Evolutionary conservation across 495 filamentous ascomycete species (phyloP).

Genomic region (Copromyces sp.): DNA sequence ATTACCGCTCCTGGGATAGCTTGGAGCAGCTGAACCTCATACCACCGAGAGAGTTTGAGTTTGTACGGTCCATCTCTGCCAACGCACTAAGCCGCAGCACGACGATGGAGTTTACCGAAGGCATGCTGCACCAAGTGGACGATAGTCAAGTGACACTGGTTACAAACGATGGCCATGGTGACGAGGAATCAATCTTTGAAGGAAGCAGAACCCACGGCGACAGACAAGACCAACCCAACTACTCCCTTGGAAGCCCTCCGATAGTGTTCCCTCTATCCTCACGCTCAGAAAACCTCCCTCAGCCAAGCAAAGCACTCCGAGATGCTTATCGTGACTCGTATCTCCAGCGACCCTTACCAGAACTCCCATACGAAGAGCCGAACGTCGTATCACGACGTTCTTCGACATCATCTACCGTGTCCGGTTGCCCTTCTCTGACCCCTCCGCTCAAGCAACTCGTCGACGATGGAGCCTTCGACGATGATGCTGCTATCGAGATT

Average conservation of each 20-base stretch:
- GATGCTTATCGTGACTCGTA: slow-evolving; percentile 17
- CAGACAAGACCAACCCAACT: background rate
- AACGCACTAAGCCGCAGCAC: background rate
- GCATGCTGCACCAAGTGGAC: background rate
- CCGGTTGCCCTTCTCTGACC: slow-evolving; percentile 25
- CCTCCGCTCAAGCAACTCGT: slow-evolving; percentile 30
- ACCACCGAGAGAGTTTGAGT: slow-evolving; percentile 11
- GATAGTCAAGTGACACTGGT: background rate
- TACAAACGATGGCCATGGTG: background rate
- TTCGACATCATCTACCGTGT: slow-evolving; percentile 14
- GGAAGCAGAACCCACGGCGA: background rate
- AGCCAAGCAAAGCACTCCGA: slow-evolving; percentile 16
- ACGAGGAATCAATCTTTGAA: background rate
- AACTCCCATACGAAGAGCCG: slow-evolving; percentile 19
- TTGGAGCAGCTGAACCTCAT: slow-evolving; percentile 34
- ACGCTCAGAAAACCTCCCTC: slow-evolving; percentile 3
- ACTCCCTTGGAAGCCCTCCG: slow-evolving; percentile 22
- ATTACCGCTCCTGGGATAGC: slow-evolving; percentile 37
- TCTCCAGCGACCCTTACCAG: slow-evolving; percentile 34
- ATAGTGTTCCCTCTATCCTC: slow-evolving; percentile 10
- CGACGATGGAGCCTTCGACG: slow-evolving; percentile 30
- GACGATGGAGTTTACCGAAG: background rate
- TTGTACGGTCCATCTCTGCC: slow-evolving; percentile 4
- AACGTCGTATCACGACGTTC: slow-evolving; percentile 2
- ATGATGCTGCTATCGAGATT: slow-evolving; percentile 22